Evolutionary conservation across 2,329 filamentous ascomycete species (phyloP).

Genomic region (Fusarium papillatum): DNA sequence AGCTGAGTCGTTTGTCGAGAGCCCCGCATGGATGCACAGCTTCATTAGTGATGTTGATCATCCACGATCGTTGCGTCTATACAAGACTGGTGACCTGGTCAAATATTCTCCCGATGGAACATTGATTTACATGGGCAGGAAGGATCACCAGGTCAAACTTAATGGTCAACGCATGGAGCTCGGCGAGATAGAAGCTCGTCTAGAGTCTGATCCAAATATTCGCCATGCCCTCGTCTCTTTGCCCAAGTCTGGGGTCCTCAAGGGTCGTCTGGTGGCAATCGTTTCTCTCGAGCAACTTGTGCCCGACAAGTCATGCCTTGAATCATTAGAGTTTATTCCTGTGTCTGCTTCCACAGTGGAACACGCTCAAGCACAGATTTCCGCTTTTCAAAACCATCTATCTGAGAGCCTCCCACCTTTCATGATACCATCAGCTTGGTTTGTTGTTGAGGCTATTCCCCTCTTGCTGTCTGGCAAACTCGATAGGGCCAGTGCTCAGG

Average conservation of each 20-base stretch:
- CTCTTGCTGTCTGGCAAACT: slow-evolving; percentile 34
- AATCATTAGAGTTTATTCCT: background rate
- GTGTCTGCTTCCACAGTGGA: background rate
- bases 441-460: slow-evolving; percentile 21
- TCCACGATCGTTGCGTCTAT: slow-evolving; percentile 33
- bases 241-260: slow-evolving; percentile 46
- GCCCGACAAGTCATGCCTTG: background rate
- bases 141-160: slow-evolving; percentile 50
- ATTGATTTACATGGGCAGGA: slow-evolving; percentile 63
- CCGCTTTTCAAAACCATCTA: slow-evolving; percentile 5
- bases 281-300: slow-evolving; percentile 9
- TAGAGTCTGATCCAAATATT: slow-evolving; percentile 66
- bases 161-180: slow-evolving; percentile 67
- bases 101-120: slow-evolving; percentile 54
- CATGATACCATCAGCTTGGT: slow-evolving; percentile 34
- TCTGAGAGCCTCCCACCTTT: slow-evolving; percentile 28
- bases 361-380: background rate
- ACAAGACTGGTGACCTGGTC: slow-evolving; percentile 64
- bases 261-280: slow-evolving; percentile 24
- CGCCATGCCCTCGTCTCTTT: slow-evolving; percentile 58
- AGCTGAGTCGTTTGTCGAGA: slow-evolving; percentile 1
- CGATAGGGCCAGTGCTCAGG: slow-evolving; percentile 48
- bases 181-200: slow-evolving; percentile 55
- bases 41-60: background rate
- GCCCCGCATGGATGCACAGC: slow-evolving; percentile 8